Evolutionary conservation across 352 stramenopile genomes (phyloP).

Genomic region (Elongisporangium undulatum): DNA sequence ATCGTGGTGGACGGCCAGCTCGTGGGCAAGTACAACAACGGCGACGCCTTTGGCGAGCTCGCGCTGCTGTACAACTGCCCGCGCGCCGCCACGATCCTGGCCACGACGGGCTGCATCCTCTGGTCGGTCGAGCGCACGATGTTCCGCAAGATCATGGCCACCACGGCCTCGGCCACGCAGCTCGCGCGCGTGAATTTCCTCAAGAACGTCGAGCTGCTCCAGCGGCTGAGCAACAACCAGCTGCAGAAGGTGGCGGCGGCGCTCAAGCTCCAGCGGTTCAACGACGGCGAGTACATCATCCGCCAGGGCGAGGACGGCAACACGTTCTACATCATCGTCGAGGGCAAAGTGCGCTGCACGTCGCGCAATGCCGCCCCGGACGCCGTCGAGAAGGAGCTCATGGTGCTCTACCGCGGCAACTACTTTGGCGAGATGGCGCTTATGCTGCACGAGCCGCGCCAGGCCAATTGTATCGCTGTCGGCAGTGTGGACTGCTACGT

Average conservation of each 20-base stretch:
- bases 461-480: slow-evolving; percentile 81
- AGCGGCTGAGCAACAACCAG: slow-evolving; percentile 87
- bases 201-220: slow-evolving; percentile 92
- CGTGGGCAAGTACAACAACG: slow-evolving; percentile 72
- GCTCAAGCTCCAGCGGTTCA: slow-evolving; percentile 83
- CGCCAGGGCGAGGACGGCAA: slow-evolving; percentile 92
- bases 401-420: slow-evolving; percentile 72
- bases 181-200: slow-evolving; percentile 87
- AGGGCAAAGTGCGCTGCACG: slow-evolving; percentile 88
- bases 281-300: slow-evolving; percentile 91
- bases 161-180: slow-evolving; percentile 66
- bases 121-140: slow-evolving; percentile 92
- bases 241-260: slow-evolving; percentile 80
- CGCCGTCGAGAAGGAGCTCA: slow-evolving; percentile 66
- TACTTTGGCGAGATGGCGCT: slow-evolving; percentile 90
- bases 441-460: slow-evolving; percentile 79
- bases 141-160: slow-evolving; percentile 82
- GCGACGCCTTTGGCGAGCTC: slow-evolving; percentile 94
- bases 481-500: slow-evolving; percentile 88
- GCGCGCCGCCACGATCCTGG: slow-evolving; percentile 91
- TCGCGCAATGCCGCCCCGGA: slow-evolving; percentile 37
- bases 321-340: slow-evolving; percentile 97
- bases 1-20: slow-evolving; percentile 81
- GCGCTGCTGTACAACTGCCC: slow-evolving; percentile 96
- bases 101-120: slow-evolving; percentile 78